Percentiles rank a stretch among this genome's conserved stretches.
phyloP scores from a whole-genome alignment of 2,329 filamentous ascomycete species.

The Tolypocladium tropicale region DNA sequence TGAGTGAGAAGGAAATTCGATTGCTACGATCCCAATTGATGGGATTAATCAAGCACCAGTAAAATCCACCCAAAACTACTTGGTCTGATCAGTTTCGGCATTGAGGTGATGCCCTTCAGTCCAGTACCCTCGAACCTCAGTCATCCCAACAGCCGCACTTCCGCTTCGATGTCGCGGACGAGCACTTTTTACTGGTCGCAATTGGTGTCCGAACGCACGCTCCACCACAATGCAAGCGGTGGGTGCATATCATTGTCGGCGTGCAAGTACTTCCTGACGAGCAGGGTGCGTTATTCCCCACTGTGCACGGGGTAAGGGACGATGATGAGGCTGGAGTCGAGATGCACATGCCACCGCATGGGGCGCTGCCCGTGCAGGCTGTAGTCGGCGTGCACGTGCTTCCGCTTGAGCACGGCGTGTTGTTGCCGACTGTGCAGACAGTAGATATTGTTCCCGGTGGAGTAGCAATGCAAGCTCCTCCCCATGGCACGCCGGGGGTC shows the following conservation, averaged over 20 bases:
- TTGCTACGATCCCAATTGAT: too few species aligned
- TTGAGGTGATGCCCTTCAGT: too few species aligned
- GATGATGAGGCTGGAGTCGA: neutral
- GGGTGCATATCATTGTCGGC: neutral
- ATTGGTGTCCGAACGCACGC: neutral
- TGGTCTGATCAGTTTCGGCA: too few species aligned
- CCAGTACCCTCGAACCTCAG: too few species aligned
- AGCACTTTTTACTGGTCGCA: neutral
- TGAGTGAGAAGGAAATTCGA: too few species aligned
- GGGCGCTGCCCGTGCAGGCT: neutral
- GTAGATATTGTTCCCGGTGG: neutral
- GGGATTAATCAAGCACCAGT: too few species aligned
- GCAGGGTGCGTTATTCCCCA: neutral
- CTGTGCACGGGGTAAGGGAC: neutral
- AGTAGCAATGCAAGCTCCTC: neutral
- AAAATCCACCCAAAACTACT: too few species aligned
- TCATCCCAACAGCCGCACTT: neutral
- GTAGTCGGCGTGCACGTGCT: neutral
- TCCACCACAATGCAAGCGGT: neutral
- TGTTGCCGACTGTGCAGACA: neutral
- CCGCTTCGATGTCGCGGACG: neutral
- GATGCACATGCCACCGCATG: neutral
- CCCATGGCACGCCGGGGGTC: neutral
- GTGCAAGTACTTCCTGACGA: neutral
- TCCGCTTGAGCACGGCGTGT: neutral